phyloP scores from a whole-genome alignment of 2,329 filamentous ascomycete species.

The Passalora sequoiae region DNA sequence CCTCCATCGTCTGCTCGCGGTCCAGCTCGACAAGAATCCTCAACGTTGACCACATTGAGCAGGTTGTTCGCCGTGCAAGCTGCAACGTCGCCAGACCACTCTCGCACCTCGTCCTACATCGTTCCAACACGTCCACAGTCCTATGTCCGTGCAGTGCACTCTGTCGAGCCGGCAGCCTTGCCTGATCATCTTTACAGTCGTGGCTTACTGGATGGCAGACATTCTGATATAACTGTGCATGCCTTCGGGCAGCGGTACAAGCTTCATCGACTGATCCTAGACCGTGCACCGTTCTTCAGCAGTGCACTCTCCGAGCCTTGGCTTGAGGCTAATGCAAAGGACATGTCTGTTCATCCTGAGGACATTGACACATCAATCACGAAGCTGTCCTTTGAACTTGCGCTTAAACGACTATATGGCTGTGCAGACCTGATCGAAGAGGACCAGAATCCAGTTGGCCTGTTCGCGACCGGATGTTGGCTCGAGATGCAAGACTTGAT shows the following conservation, averaged over 20 bases:
- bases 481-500: slow-evolving; percentile 55
- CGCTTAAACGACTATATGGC: slow-evolving; percentile 52
- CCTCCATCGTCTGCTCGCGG: slow-evolving; percentile 35
- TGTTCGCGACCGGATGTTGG: slow-evolving; percentile 55
- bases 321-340: slow-evolving; percentile 49
- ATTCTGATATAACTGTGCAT: slow-evolving; percentile 51
- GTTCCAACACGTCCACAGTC: slow-evolving; percentile 17
- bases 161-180: slow-evolving; percentile 33
- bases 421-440: slow-evolving; percentile 46
- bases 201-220: slow-evolving; percentile 48
- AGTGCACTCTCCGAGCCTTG: slow-evolving; percentile 53
- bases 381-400: slow-evolving; percentile 50
- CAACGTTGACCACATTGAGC: slow-evolving; percentile 41
- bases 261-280: slow-evolving; percentile 52
- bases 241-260: slow-evolving; percentile 50
- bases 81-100: slow-evolving; percentile 34
- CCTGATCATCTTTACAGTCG: slow-evolving; percentile 50
- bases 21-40: slow-evolving; percentile 32
- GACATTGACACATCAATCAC: slow-evolving; percentile 52
- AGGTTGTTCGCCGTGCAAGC: slow-evolving; percentile 42
- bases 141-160: slow-evolving; percentile 21
- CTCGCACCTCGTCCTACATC: slow-evolving; percentile 41
- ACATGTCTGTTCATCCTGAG: slow-evolving; percentile 50
- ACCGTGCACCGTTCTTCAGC: slow-evolving; percentile 53
- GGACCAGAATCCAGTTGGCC: slow-evolving; percentile 48